Base-by-base conservation (phyloP, 2,329 filamentous ascomycete genomes). In the Rhinocladiella mackenziei region DNA sequence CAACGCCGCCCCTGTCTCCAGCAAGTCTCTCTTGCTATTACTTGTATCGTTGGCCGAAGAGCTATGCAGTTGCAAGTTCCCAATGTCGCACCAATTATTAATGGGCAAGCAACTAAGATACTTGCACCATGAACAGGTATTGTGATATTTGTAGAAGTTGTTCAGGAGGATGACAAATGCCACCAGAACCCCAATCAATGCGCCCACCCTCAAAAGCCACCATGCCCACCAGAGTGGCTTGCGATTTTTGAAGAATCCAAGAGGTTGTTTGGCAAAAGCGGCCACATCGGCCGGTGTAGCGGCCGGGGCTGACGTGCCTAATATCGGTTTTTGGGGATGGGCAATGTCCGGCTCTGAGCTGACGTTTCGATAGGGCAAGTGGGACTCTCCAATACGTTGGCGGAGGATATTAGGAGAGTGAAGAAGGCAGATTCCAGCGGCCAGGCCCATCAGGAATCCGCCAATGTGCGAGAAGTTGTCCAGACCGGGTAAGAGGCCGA, bases 401-500 rank as follows among this genome's bases (percentile, higher is more conserved):
- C 89, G 80, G 14, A 96, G 74, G 1, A 81, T 75, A 53, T 89
- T 86, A 2, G 92, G 92, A 3, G 89, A 96, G 61, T 91, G 89
- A 50, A 98, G 73, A 19, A 98, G 75, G 51, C 83, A 94, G 39
- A 97, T 75, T 9, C 92, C 92, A 1, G 96, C 77, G 0, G 83
- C 84, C 5, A 98, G 69, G 1, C 92, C 92, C 81, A 94, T 94
- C 38, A 94, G 68, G 64, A 97, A 96, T 2, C 92, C 92, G 42
- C 92, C 92, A 51, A 98, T 96, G 57, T 98, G 92, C 11, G 87
- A 86, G 65, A 97, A 98, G 66, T 98, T 98, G 72, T 98, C 92
- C 34, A 98, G 69, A 6, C 89, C 91, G 0, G 92, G 92, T 1
- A 98, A 75, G 3, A 98, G 76, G 23, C 92, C 92, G 2, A 98